A percentile compares a stretch with the other conserved stretches of the same genome.
Conservation (phyloP, 768 basidiomycete genomes). For the Myochromella boudieri region DNA sequence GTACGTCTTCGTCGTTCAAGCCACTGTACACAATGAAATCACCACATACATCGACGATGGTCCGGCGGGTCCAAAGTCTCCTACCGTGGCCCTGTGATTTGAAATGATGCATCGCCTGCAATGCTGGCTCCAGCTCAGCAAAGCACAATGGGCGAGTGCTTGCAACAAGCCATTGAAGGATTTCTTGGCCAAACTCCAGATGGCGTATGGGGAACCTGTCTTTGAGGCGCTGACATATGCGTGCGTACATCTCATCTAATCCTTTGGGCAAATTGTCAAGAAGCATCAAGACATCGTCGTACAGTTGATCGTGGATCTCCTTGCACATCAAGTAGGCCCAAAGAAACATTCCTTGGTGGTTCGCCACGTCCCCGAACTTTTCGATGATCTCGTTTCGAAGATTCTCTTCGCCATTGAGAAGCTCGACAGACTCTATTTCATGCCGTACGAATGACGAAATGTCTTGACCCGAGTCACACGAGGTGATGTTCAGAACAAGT, state of each 20-base stretch:
- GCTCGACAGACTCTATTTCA: not conserved
- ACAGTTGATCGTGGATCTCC: not conserved
- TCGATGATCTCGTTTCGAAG: not conserved
- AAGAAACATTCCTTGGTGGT: constrained; percentile 4
- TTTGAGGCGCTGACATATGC: not conserved
- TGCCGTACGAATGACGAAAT: not conserved
- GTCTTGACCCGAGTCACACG: not conserved
- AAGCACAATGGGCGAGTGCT: not conserved
- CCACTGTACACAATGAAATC: not conserved
- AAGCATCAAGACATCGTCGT: not conserved
- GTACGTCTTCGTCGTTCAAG: not conserved
- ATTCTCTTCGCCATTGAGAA: not conserved
- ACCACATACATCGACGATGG: not conserved
- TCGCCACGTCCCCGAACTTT: not conserved
- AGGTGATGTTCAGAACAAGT: not conserved
- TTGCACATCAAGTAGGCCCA: constrained; percentile 3
- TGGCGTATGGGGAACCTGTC: not conserved
- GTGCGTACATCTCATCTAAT: not conserved
- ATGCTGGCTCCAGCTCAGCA: not conserved
- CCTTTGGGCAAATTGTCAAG: not conserved
- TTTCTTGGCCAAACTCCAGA: not conserved
- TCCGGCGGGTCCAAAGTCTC: not conserved
- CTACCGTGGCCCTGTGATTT: not conserved
- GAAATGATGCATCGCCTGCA: not conserved
- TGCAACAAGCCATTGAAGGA: not conserved